Base-by-base conservation (phyloP, 1,139 yeast species). In the Wickerhamomyces sp. region DNA sequence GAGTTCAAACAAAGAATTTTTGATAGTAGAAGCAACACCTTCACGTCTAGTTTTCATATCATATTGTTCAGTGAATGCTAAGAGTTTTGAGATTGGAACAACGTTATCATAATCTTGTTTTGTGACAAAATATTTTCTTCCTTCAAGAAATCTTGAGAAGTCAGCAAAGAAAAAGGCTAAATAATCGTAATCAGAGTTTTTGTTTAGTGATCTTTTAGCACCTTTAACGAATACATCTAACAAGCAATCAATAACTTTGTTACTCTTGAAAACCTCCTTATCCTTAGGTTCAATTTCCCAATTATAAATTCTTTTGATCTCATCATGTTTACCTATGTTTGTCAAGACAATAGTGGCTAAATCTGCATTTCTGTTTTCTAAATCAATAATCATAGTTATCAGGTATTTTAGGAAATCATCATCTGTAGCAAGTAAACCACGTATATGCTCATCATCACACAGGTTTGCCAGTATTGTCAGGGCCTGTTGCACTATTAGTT, bases 201-300 rank as follows among this genome's bases (percentile, higher is more conserved):
- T 73, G 63, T 87, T 89, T 43, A 87, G 68, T 14, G 77, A 64
- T 58, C 89, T 71, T 50, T 84, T 90, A 37, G 74, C 69, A 6
- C 96, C 96, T 57, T 85, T 85, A 35, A 89, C 96, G 60, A 89
- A 90, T 57, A 94, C 81, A 63, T 88, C 96, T 81, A 89, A 76
- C 33, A 90, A 68, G 60, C 94, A 84, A 57, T 87, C 95, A 64
- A 88, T 72, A n/a, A 79, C 79, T 30, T 67, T 70, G 10, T 56
- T 56, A 41, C 90, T 80, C 50, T 71, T 71, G 64, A 81, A 83
- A 4, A 72, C 56, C 1, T 59, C 58, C 31, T 58, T 60, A 42
- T 67, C 63, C 19, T 44, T 46, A 40, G 58, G 64, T 19, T 65
- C 61, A 25, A 76, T 52, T 12, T 60, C 62, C 45, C 79, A 63